phyloP scores from a whole-genome alignment of 2,329 filamentous ascomycete species.

The Penicillium sp. region DNA sequence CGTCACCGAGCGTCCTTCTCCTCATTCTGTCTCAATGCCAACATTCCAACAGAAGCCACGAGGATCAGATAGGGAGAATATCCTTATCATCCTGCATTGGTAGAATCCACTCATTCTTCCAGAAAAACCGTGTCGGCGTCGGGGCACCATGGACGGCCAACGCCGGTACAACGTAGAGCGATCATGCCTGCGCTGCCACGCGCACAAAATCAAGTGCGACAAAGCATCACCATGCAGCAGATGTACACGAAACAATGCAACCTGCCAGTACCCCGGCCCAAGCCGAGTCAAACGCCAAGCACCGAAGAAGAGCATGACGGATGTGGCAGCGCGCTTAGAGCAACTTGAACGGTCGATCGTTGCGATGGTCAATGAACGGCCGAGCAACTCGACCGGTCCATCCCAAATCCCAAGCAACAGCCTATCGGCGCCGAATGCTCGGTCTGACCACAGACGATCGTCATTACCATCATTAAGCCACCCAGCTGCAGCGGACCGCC shows the following conservation, averaged over 20 bases:
- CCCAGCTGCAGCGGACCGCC: not conserved
- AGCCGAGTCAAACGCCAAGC: slow-evolving; percentile 21
- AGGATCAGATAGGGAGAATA: not conserved
- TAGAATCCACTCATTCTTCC: too few species aligned
- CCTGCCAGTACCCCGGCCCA: slow-evolving; percentile 27
- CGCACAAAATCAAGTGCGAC: slow-evolving; percentile 31
- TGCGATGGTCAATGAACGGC: slow-evolving; percentile 5
- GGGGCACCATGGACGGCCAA: slow-evolving; percentile 9
- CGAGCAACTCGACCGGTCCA: not conserved
- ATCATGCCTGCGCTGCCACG: slow-evolving; percentile 31
- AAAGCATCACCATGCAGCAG: slow-evolving; percentile 23
- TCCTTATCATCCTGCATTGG: not conserved
- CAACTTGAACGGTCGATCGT: slow-evolving; percentile 24
- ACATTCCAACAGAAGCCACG: not conserved
- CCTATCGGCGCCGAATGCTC: not conserved
- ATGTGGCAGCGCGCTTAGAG: slow-evolving; percentile 23
- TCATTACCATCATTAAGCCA: not conserved
- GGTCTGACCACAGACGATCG: not conserved
- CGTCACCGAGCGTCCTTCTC: not conserved
- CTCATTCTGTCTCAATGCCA: too few species aligned
- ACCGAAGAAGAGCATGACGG: slow-evolving; percentile 17
- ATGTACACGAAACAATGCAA: slow-evolving; percentile 19
- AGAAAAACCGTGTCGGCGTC: not conserved
- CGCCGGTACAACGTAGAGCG: slow-evolving; percentile 29
- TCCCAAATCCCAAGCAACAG: not conserved